Evolutionary conservation across 2,329 filamentous ascomycete genomes (phyloP).

Genomic region (Xylariaceae sp.): DNA sequence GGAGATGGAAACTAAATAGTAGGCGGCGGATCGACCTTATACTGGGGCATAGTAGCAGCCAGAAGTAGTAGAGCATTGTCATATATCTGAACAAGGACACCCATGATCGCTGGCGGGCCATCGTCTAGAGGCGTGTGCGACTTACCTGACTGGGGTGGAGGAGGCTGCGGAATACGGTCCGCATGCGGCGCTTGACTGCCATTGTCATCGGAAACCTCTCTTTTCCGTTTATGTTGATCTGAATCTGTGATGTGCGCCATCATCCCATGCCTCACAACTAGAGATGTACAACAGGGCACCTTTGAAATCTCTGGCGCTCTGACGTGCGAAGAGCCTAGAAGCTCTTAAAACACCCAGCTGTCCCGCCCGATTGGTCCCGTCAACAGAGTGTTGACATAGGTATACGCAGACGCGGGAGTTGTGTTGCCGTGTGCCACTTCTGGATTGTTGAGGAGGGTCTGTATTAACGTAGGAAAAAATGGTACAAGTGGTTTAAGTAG

Average conservation of each 20-base stretch:
- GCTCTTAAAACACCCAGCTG: conserved; percentile 27
- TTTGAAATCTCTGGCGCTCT: conserved; percentile 20
- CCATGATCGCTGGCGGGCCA: conserved; percentile 4
- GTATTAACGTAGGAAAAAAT: conserved; percentile 12
- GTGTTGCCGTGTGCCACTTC: conserved; percentile 12
- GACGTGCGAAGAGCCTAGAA: conserved; percentile 25
- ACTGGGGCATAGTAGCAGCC: conserved; percentile 5
- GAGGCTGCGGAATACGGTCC: conserved; percentile 48
- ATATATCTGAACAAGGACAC: conserved; percentile 17
- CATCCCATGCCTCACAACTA: conserved; percentile 29
- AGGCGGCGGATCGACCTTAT: conserved; percentile 2
- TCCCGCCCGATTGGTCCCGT: conserved; percentile 29
- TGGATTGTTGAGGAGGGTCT: not conserved
- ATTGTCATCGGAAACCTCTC: conserved; percentile 48
- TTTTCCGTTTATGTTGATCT: conserved; percentile 52
- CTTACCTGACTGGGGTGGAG: conserved; percentile 50
- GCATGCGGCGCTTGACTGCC: conserved; percentile 42
- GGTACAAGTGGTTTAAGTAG: conserved; percentile 13
- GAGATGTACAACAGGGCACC: conserved; percentile 20
- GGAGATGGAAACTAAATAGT: conserved; percentile 9
- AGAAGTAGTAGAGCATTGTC: conserved; percentile 8
- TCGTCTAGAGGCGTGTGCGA: conserved; percentile 29
- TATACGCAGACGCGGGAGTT: conserved; percentile 14
- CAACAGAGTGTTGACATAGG: conserved; percentile 21
- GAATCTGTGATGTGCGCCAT: conserved; percentile 49